Percentiles rank a stretch among this genome's conserved stretches.
Conservation (phyloP, 148 eudicot genomes). For the Heliamphora exappendiculata region DNA sequence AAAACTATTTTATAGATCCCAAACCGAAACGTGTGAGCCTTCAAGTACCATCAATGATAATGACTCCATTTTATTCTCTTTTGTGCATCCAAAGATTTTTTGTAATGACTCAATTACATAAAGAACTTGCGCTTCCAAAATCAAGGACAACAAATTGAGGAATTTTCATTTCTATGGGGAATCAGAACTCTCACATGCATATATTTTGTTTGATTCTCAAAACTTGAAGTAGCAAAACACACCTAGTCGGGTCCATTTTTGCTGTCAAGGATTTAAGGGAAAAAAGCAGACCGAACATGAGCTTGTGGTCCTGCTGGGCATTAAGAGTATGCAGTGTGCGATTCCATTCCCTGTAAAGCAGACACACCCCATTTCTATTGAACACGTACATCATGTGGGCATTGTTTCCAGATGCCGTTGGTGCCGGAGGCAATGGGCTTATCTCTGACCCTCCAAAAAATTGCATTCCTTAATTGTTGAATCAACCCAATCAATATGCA, state of each 20-base stretch:
- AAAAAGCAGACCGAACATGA: slow-evolving; percentile 89
- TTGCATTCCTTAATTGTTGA: slow-evolving; percentile 36
- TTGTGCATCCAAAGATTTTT: neutral
- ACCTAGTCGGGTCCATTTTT: slow-evolving; percentile 92
- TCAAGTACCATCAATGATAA: neutral
- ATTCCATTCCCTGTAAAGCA: slow-evolving; percentile 86
- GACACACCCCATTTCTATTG: slow-evolving; percentile 75
- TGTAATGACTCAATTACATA: neutral
- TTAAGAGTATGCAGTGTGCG: slow-evolving; percentile 65
- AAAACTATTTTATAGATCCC: neutral
- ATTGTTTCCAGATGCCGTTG: slow-evolving; percentile 78
- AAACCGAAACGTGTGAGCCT: neutral
- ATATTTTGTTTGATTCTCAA: neutral
- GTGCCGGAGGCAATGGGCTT: slow-evolving; percentile 83
- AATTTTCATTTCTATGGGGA: neutral
- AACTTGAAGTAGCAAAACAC: neutral
- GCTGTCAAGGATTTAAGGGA: slow-evolving; percentile 88
- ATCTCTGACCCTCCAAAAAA: slow-evolving; percentile 85
- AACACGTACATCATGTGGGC: slow-evolving; percentile 83
- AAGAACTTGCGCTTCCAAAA: neutral
- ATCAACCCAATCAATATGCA: neutral
- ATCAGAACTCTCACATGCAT: neutral
- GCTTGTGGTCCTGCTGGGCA: slow-evolving; percentile 83
- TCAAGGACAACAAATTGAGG: neutral
- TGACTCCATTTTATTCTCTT: neutral